Evolutionary conservation across 768 basidiomycete species (phyloP).

Genomic region (Boletellus sp.): DNA sequence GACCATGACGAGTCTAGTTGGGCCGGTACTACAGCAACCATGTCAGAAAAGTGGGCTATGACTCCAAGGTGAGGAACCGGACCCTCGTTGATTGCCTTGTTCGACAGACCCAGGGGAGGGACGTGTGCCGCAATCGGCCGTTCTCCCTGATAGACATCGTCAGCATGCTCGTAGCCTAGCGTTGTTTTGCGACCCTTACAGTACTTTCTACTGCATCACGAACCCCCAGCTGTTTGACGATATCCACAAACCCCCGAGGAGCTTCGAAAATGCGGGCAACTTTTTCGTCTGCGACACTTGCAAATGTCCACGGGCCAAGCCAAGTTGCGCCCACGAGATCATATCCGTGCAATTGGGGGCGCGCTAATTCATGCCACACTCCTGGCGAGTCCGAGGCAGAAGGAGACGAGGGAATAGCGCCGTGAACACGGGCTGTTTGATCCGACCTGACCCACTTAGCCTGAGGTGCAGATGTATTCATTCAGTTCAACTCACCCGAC

Average conservation of each 20-base stretch:
- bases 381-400: conserved; percentile 9
- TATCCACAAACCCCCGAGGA: conserved; percentile 71
- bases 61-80: neutral
- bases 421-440: conserved; percentile 90
- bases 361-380: conserved; percentile 82
- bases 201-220: conserved; percentile 47
- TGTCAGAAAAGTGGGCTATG: neutral
- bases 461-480: neutral
- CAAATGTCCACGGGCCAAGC: conserved; percentile 72
- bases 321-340: conserved; percentile 81
- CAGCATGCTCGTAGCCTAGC: neutral
- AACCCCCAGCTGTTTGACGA: conserved; percentile 49
- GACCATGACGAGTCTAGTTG: conserved; percentile 13
- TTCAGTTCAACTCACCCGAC: conserved; percentile 54
- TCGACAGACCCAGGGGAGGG: conserved; percentile 90
- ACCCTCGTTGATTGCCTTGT: conserved; percentile 84
- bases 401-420: conserved; percentile 36
- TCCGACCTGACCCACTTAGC: conserved; percentile 55
- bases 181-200: conserved; percentile 32
- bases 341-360: conserved; percentile 97
- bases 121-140: conserved; percentile 82
- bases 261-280: conserved; percentile 93
- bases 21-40: conserved; percentile 11
- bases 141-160: conserved; percentile 38
- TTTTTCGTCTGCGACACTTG: conserved; percentile 94